Percentiles rank a stretch among this genome's conserved stretches.
Conservation (phyloP, 2,329 filamentous ascomycete genomes). For the Hypoxylon sp. region DNA sequence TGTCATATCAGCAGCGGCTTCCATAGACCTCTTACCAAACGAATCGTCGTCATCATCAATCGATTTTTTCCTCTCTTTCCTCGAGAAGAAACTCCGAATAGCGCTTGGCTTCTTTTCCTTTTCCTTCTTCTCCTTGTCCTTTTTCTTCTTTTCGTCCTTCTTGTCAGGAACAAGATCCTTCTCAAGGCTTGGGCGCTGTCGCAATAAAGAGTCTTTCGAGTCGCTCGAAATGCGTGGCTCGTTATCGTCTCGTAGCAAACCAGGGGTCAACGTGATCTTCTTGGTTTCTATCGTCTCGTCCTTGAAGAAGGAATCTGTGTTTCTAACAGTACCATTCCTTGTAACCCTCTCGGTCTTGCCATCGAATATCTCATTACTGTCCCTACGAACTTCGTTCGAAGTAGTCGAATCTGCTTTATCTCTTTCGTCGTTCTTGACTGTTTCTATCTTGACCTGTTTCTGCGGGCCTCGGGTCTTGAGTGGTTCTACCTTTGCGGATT, state of each 20-base stretch:
- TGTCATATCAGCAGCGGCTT: conserved; percentile 59
- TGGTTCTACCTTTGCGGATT: conserved; percentile 70
- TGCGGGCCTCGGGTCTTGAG: conserved; percentile 63
- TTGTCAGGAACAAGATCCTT: conserved; percentile 63
- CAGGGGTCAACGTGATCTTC: conserved; percentile 96
- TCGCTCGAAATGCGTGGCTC: conserved; percentile 61
- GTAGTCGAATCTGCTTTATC: conserved; percentile 48
- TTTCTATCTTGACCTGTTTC: conserved; percentile 59
- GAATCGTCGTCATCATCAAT: conserved; percentile 72
- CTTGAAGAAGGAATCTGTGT: conserved; percentile 97
- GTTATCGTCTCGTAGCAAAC: conserved; percentile 87
- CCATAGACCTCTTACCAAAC: conserved; percentile 74
- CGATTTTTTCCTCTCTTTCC: conserved; percentile 72
- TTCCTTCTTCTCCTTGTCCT: conserved; percentile 71
- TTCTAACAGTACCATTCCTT: conserved; percentile 87
- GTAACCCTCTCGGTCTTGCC: conserved; percentile 73
- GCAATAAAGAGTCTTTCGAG: conserved; percentile 63
- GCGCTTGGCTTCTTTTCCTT: conserved; percentile 62
- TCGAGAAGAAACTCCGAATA: conserved; percentile 73
- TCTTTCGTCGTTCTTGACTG: conserved; percentile 57
- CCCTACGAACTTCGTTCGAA: conserved; percentile 56
- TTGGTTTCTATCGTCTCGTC: conserved; percentile 95
- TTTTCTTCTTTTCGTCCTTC: conserved; percentile 77
- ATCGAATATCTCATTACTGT: conserved; percentile 78
- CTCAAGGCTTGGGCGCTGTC: conserved; percentile 72